Conservation (phyloP, 2,329 filamentous ascomycete genomes). For the Achaetomium macrosporum region DNA sequence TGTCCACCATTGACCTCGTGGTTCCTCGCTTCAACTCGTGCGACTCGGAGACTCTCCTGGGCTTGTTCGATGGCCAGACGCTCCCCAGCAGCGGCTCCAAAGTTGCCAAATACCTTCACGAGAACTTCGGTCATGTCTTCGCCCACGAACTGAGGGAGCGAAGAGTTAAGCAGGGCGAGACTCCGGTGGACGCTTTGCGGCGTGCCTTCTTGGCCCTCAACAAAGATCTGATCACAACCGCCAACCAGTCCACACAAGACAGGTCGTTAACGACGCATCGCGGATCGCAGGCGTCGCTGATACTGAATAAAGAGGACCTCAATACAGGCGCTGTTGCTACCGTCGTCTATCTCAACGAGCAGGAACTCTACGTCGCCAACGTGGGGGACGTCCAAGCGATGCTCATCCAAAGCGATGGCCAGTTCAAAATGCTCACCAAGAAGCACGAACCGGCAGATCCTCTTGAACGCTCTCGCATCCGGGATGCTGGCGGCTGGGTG, state of each 20-base stretch:
- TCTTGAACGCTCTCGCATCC: slow-evolving; percentile 77
- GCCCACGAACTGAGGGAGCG: slow-evolving; percentile 72
- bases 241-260: slow-evolving; percentile 74
- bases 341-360: slow-evolving; percentile 80
- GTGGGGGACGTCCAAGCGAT: slow-evolving; percentile 96
- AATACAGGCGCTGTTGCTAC: slow-evolving; percentile 88
- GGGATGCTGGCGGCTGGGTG: slow-evolving; percentile 92
- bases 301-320: slow-evolving; percentile 83
- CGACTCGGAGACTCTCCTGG: slow-evolving; percentile 83
- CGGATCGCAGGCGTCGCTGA: slow-evolving; percentile 58
- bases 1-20: slow-evolving; percentile 93
- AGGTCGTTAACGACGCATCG: slow-evolving; percentile 61
- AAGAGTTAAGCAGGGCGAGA: slow-evolving; percentile 62
- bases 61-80: slow-evolving; percentile 94
- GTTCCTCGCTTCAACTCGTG: slow-evolving; percentile 86
- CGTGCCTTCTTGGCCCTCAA: slow-evolving; percentile 85
- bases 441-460: slow-evolving; percentile 93
- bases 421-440: slow-evolving; percentile 73
- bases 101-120: slow-evolving; percentile 92
- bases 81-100: slow-evolving; percentile 85
- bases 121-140: slow-evolving; percentile 87
- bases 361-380: slow-evolving; percentile 90
- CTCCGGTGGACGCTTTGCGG: slow-evolving; percentile 73
- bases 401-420: slow-evolving; percentile 82
- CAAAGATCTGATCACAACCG: slow-evolving; percentile 84